Base-by-base conservation (phyloP, 345 rosid species). In the Syzygium oleosum region DNA sequence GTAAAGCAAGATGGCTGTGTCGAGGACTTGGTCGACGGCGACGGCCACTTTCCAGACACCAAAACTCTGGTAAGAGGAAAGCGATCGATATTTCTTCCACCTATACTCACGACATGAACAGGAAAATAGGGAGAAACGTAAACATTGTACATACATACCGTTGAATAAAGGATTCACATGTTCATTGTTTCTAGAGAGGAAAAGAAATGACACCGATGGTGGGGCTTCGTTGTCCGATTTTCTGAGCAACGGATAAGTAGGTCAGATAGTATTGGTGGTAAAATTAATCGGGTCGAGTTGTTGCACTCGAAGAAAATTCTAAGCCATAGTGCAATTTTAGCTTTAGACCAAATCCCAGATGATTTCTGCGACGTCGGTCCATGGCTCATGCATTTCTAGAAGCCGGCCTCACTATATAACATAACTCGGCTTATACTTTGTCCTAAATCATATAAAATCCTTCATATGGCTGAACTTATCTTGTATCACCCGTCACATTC, bases 31-130 rank as follows among this genome's bases (percentile, higher is more conserved):
- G 88, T 43, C 6, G 89, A 92, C 9, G 90, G 88, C 9, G 88
- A 85, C 38, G 92, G 94, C n/a, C 19, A 86, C 86, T 96, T 97
- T 90, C 99, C 99, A 9, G 98, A 96, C 88, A 97, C 96, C 54
- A 96, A 91, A 85, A 85, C 96, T 43, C 91, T 90, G n/a, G 95
- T 97, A 9, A 91, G 92, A 89, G 99, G 99, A 21, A 93, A 92
- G 86, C 91, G 97, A 85, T 94, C 99, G 4, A 95, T 90, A 86
- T 54, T 94, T 90, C 91, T 95, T 73, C 98, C 98, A 59, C 91
- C 96, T 2, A 53, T 94, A 55, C 91, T 93, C 89, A 96, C 98
- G 25, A 93, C 98, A 15, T 97, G 93, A 87, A 31, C 15, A 25
- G 3, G n/a, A 79, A 19, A 38, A 12, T 38, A 11, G 27, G 83